A percentile compares a stretch with the other conserved stretches of the same genome.
Evolutionary conservation across 768 basidiomycete genomes (phyloP).

Genomic region (Trametes meyenii): DNA sequence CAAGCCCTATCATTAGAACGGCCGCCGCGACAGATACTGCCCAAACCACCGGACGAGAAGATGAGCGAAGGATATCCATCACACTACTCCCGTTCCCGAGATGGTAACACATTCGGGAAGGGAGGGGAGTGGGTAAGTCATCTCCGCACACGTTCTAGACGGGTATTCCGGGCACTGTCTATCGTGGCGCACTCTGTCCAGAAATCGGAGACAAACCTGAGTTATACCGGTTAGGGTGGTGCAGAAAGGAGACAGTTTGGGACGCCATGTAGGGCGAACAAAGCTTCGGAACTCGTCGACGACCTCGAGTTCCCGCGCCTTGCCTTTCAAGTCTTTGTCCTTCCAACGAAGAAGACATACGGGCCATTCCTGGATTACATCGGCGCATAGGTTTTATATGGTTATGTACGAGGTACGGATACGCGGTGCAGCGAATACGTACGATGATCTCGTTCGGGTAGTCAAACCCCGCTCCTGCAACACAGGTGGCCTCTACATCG

Average conservation of each 20-base stretch:
- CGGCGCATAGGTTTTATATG: background rate
- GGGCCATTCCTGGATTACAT: conserved; percentile 77
- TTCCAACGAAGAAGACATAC: conserved; percentile 87
- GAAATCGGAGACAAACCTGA: conserved; percentile 61
- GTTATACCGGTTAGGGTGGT: conserved; percentile 87
- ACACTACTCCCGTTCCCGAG: too few relatives aligned
- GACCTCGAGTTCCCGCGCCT: conserved; percentile 61
- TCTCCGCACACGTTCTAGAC: too few relatives aligned
- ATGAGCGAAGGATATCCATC: too few relatives aligned
- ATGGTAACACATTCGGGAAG: too few relatives aligned
- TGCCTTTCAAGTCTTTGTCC: conserved; percentile 55
- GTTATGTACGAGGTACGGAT: background rate
- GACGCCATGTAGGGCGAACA: conserved; percentile 86
- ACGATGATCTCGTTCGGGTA: conserved; percentile 98
- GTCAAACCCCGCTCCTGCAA: conserved; percentile 65
- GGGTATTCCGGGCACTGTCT: background rate
- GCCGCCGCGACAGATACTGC: background rate
- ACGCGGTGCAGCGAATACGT: conserved; percentile 35
- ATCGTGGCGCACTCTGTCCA: background rate
- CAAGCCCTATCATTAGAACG: conserved; percentile 1
- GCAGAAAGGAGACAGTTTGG: conserved; percentile 82
- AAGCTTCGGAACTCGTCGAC: conserved; percentile 86
- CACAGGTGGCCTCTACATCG: conserved; percentile 89
- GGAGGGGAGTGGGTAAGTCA: too few relatives aligned
- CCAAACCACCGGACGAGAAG: too few relatives aligned